These are phyloP conservation scores for Solanum hybrid DNA, from an alignment of 305 asterid species.

Conservation along the genomic window DNA sequence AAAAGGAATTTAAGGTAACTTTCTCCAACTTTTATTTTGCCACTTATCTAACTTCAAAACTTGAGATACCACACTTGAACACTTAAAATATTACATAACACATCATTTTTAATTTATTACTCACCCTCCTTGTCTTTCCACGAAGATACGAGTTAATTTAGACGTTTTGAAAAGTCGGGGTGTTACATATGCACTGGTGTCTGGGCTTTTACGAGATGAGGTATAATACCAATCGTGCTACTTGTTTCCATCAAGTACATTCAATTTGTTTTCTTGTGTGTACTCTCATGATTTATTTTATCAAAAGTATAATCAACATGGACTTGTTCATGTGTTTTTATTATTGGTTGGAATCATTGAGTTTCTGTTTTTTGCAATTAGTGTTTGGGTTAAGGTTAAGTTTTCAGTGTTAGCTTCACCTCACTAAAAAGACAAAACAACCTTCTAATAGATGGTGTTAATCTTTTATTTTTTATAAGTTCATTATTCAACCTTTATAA, in stretches of 20 bases:
- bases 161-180: too few relatives aligned
- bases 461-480: background rate
- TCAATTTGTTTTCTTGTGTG: background rate
- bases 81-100: too few relatives aligned
- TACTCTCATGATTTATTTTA: too few relatives aligned
- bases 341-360: background rate
- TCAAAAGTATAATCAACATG: too few relatives aligned
- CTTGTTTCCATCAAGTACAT: background rate
- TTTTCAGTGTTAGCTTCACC: background rate
- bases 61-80: too few relatives aligned
- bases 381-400: background rate
- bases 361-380: background rate
- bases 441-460: background rate
- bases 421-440: background rate
- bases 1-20: too few relatives aligned
- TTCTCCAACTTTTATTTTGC: too few relatives aligned
- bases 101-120: too few relatives aligned
- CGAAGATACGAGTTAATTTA: too few relatives aligned
- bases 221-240: slow-evolving; percentile 20
- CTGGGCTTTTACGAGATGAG: slow-evolving; percentile 92
- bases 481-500: background rate
- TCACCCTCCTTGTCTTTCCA: too few relatives aligned
- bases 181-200: slow-evolving; percentile 87
- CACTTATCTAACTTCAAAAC: too few relatives aligned
- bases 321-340: background rate